Evolutionary conservation across 1,284 basidiomycete genomes (phyloP), one percentile per base, ranked within the genome.

Genomic region (Athelia psychrophila): DNA sequence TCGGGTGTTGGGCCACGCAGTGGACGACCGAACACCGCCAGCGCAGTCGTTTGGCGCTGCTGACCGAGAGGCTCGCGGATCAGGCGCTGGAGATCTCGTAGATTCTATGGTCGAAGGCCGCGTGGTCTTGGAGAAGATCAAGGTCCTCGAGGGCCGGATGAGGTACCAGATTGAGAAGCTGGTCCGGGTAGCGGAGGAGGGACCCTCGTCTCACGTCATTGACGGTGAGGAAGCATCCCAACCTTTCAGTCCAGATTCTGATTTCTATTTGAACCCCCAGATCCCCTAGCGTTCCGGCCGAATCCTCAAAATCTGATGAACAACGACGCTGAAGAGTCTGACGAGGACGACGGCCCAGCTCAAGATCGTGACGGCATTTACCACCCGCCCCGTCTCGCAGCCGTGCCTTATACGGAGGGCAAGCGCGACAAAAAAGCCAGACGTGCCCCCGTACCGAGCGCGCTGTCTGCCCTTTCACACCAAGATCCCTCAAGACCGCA

Each of bases 141-240:
- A 84, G 56, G 75, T 80, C 2, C 75, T 99, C 35, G 95, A 99
- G 69, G 79, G 78, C 51, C 86, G 91, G 62, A 88, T 98, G 79
- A 86, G 84, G 54, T 97, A 98, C 67, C 95, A 98, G 68, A 92
- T 98, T 62, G 95, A 98, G 62, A 98, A 98, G 67, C 81, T 97
- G 19, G 80, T 95, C 27, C 80, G 84, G 51, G 71, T 91, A 3
- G 88, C 91, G 30, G 83, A 86, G 50, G 79, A 81, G 30, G 70
- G 5, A 9, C 22, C 44, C 15, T 6, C 78, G 2, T 74, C 79
- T 10, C 77, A 83, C 50, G 72, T 80, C 18, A 71, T 80, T 12
- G 85, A 93, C 60, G 92, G 91, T 91, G 61, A 30, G 55, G 73
- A 61, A 51, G 16, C 44, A 19, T 55, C 36, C 18, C 22, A 40